Evolutionary conservation across 148 eudicot genomes (phyloP).

Genomic region (Camellia sinensis): DNA sequence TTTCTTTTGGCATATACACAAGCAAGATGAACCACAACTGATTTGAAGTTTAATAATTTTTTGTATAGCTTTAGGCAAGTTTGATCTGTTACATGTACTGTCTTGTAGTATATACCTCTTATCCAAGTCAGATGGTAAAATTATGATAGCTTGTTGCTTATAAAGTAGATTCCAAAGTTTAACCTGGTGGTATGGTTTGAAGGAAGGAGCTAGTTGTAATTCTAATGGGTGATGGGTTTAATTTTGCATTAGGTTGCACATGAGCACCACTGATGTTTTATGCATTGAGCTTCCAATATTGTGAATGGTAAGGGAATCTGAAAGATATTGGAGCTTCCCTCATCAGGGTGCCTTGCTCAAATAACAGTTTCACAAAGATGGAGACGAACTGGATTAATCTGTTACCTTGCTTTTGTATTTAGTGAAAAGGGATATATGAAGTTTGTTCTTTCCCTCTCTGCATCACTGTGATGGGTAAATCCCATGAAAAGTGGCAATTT

Average conservation of each 20-base stretch:
- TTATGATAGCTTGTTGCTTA: too few species aligned
- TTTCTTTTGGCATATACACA: neutral
- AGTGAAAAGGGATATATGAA: too few species aligned
- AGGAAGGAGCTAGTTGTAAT: neutral
- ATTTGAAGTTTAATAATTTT: neutral
- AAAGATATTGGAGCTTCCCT: neutral
- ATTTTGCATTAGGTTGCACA: neutral
- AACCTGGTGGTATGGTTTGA: neutral
- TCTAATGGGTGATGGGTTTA: neutral
- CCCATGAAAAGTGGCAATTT: too few species aligned
- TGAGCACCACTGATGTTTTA: neutral
- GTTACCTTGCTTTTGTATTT: too few species aligned
- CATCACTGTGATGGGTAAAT: too few species aligned
- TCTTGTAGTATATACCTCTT: neutral
- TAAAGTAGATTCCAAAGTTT: too few species aligned
- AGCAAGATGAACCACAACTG: neutral
- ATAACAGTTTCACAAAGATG: neutral
- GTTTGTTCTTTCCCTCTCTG: too few species aligned
- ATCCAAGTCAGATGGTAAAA: neutral
- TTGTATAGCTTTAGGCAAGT: neutral
- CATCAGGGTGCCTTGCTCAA: neutral
- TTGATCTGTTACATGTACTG: neutral
- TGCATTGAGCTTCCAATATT: neutral
- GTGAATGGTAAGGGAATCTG: neutral
- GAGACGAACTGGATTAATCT: too few species aligned